These are phyloP conservation scores for Aureobasidium sp. DNA, from an alignment of 2,329 filamentous ascomycete genomes.

Conservation along the genomic window DNA sequence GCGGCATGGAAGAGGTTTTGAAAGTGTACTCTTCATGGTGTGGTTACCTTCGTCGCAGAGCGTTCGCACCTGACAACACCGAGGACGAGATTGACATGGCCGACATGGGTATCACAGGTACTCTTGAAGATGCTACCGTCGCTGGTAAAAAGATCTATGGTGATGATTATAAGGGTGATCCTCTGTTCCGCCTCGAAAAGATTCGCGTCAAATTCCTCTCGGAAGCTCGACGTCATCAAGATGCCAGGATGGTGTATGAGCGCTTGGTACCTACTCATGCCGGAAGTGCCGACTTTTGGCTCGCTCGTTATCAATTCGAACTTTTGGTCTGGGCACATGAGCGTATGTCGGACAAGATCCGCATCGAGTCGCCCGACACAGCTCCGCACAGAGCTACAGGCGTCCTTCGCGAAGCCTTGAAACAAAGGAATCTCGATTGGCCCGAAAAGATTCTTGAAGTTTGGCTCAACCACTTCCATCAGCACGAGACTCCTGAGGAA, in stretches of 20 bases:
- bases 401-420: conserved; percentile 66
- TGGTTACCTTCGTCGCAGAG: conserved; percentile 79
- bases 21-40: conserved; percentile 94
- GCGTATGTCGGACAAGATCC: conserved; percentile 44
- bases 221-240: conserved; percentile 69
- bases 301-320: conserved; percentile 87
- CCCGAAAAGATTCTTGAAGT: conserved; percentile 69
- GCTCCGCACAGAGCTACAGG: conserved; percentile 68
- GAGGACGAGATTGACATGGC: conserved; percentile 79
- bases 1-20: conserved; percentile 79
- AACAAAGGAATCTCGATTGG: conserved; percentile 59
- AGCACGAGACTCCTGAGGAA: conserved; percentile 73
- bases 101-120: conserved; percentile 79
- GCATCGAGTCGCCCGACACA: conserved; percentile 46
- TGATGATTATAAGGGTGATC: conserved; percentile 74
- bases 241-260: conserved; percentile 50
- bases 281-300: conserved; percentile 88
- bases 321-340: conserved; percentile 63
- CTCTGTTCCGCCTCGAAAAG: conserved; percentile 78
- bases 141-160: conserved; percentile 73
- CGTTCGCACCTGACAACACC: conserved; percentile 66
- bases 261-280: conserved; percentile 62
- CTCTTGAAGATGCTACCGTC: conserved; percentile 74
- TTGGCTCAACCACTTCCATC: conserved; percentile 75
- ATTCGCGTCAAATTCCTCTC: conserved; percentile 89